Evolutionary conservation across 163 green algal species (phyloP).

Genomic region (Coccomyxa subellipsoidea): DNA sequence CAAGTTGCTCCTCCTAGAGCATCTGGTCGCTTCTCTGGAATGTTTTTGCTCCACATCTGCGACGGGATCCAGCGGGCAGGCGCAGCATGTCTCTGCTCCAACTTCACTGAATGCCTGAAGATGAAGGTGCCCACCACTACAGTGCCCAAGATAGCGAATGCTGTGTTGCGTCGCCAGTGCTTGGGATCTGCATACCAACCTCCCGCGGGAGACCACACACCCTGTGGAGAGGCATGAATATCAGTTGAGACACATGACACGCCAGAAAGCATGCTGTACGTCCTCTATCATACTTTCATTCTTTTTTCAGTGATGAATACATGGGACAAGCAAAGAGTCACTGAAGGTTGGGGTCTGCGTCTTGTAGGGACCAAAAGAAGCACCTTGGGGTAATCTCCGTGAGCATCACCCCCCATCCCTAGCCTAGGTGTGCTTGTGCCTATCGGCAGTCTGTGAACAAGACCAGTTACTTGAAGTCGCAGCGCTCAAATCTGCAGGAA

Average conservation of each 20-base stretch:
- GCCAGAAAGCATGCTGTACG: too few relatives aligned
- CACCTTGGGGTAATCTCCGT: neutral
- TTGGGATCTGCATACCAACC: slow-evolving; percentile 66
- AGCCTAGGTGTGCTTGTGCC: neutral
- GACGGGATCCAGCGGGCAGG: slow-evolving; percentile 38
- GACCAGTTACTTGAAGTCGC: too few relatives aligned
- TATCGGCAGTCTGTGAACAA: neutral
- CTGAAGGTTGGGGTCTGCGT: too few relatives aligned
- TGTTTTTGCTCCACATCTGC: slow-evolving; percentile 39
- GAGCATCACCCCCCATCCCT: neutral
- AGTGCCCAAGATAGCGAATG: slow-evolving; percentile 35
- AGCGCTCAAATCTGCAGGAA: too few relatives aligned
- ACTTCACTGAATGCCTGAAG: neutral
- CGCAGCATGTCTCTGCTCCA: slow-evolving; percentile 25
- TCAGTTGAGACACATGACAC: too few relatives aligned
- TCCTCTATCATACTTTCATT: too few relatives aligned
- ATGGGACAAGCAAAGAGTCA: too few relatives aligned
- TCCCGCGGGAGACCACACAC: slow-evolving; percentile 58
- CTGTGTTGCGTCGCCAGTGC: slow-evolving; percentile 61
- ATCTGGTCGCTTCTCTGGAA: neutral
- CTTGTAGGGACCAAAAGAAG: neutral
- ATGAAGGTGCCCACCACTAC: neutral
- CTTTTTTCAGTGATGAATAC: too few relatives aligned
- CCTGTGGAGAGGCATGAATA: too few relatives aligned
- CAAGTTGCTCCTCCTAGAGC: neutral